A percentile compares a stretch with the other conserved stretches of the same genome.
Evolutionary conservation across 495 filamentous ascomycete species (phyloP).

Genomic region (Talaromyces adpressus): DNA sequence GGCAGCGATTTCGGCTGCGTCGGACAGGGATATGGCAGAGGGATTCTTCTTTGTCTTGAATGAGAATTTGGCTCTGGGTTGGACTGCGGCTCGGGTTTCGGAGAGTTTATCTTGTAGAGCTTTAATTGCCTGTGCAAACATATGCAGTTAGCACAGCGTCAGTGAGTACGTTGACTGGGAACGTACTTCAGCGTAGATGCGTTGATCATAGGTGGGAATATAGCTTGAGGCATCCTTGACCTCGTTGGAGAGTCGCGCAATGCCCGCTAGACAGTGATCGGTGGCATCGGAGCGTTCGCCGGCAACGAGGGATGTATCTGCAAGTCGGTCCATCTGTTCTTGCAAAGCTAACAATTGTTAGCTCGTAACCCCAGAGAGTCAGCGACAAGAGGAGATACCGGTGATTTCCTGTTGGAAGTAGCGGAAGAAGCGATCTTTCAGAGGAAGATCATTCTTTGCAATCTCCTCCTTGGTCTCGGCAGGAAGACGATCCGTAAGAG

Average conservation of each 20-base stretch:
- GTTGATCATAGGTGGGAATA: conserved; percentile 70
- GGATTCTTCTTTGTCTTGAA: conserved; percentile 62
- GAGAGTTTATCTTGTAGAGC: conserved; percentile 58
- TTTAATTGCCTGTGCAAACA: conserved; percentile 52
- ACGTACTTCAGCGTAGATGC: conserved; percentile 61
- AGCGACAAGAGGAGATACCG: conserved; percentile 34
- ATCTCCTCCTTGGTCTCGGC: conserved; percentile 18
- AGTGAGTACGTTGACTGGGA: not conserved
- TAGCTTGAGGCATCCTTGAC: conserved; percentile 62
- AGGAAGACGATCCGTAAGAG: not conserved
- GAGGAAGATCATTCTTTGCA: conserved; percentile 33
- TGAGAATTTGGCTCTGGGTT: conserved; percentile 62
- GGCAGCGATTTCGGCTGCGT: conserved; percentile 45
- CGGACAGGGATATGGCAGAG: conserved; percentile 49
- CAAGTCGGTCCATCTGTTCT: conserved; percentile 52
- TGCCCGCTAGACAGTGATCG: conserved; percentile 59
- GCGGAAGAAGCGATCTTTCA: conserved; percentile 72
- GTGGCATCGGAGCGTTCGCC: conserved; percentile 57
- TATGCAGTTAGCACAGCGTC: not conserved
- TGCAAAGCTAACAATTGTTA: conserved; percentile 43
- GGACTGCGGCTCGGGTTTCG: conserved; percentile 47
- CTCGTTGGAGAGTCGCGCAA: conserved; percentile 58
- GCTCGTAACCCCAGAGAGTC: conserved; percentile 9
- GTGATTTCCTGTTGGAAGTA: conserved; percentile 69
- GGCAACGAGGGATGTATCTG: conserved; percentile 41